phyloP scores from a whole-genome alignment of 2,329 filamentous ascomycete species.

The Trichocomaceae sp. region DNA sequence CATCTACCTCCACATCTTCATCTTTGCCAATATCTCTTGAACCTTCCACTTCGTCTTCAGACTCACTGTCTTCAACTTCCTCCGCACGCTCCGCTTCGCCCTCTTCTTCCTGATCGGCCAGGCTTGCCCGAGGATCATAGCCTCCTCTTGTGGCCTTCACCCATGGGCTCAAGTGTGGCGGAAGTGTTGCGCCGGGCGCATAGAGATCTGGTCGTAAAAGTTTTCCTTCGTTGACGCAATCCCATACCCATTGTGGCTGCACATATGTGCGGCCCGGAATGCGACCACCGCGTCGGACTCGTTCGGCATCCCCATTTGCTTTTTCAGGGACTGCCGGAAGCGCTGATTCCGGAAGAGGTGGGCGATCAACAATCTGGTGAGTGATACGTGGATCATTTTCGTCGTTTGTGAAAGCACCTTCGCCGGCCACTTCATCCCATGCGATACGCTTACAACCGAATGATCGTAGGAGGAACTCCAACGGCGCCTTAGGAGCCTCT shows the following conservation, averaged over 20 bases:
- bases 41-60: slow-evolving; percentile 36
- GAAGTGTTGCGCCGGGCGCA: slow-evolving; percentile 78
- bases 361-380: slow-evolving; percentile 92
- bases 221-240: slow-evolving; percentile 87
- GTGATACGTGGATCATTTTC: slow-evolving; percentile 85
- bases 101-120: slow-evolving; percentile 83
- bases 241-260: slow-evolving; percentile 98
- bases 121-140: slow-evolving; percentile 81
- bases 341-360: slow-evolving; percentile 58
- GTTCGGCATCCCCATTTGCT: slow-evolving; percentile 40
- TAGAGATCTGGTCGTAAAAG: slow-evolving; percentile 82
- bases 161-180: slow-evolving; percentile 93
- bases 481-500: slow-evolving; percentile 80
- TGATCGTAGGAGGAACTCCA: slow-evolving; percentile 87
- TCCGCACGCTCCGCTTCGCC: slow-evolving; percentile 70
- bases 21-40: slow-evolving; percentile 30
- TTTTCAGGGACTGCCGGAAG: slow-evolving; percentile 38
- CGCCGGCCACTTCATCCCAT: slow-evolving; percentile 86
- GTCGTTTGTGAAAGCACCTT: slow-evolving; percentile 84
- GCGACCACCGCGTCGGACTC: slow-evolving; percentile 56
- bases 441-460: slow-evolving; percentile 95
- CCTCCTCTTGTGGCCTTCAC: slow-evolving; percentile 78
- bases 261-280: slow-evolving; percentile 90
- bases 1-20: slow-evolving; percentile 36
- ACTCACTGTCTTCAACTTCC: slow-evolving; percentile 41